These are phyloP conservation scores for Nephelium lappaceum DNA, from an alignment of 345 rosid genomes.

Conservation along the genomic window DNA sequence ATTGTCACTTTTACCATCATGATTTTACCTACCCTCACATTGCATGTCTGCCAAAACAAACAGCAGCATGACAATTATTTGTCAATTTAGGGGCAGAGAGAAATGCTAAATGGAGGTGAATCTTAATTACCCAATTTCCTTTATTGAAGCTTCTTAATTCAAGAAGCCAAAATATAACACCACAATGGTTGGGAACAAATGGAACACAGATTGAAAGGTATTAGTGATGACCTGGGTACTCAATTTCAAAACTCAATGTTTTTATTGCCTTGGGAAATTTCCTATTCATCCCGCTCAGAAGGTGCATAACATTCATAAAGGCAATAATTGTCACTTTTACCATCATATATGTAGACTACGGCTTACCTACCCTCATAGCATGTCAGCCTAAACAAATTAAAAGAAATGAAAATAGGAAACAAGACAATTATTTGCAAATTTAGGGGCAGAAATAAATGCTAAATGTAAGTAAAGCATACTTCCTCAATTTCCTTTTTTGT, in stretches of 20 bases:
- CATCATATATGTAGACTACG: not conserved
- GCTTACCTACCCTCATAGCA: not conserved
- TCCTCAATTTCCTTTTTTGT: conserved; percentile 68
- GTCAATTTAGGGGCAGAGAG: not conserved
- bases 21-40: not conserved
- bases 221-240: not conserved
- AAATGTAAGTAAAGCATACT: conserved; percentile 41
- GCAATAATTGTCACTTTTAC: not conserved
- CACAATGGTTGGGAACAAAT: conserved; percentile 25
- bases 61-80: not conserved
- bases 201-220: not conserved
- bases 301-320: not conserved
- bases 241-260: not conserved
- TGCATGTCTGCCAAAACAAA: not conserved
- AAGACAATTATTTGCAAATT: conserved; percentile 3
- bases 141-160: conserved; percentile 58
- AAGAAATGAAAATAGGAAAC: not conserved
- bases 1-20: not conserved
- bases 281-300: not conserved
- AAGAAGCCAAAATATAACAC: conserved; percentile 75
- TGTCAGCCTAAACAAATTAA: not conserved
- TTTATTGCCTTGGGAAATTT: conserved; percentile 1
- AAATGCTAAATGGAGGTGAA: conserved; percentile 16
- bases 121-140: conserved; percentile 72
- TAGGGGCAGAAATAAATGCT: conserved; percentile 10